Percentiles rank a stretch among this genome's conserved stretches.
phyloP scores from a whole-genome alignment of 2,329 filamentous ascomycete species.

The Ophiosphaerella herpotricha region DNA sequence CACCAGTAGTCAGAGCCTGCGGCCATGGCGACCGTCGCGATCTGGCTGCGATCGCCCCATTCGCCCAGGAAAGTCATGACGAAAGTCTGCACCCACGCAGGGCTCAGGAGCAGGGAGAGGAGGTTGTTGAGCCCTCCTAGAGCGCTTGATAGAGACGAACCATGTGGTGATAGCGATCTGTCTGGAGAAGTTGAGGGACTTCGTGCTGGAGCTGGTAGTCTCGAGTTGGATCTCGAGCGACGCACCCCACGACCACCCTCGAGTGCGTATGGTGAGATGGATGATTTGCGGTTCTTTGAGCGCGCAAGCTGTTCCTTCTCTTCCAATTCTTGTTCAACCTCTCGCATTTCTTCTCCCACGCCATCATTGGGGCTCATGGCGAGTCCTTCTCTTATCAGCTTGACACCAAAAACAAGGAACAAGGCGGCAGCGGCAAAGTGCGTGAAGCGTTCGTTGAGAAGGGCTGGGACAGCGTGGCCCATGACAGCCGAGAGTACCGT shows the following conservation, averaged over 20 bases:
- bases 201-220: constrained; percentile 78
- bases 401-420: constrained; percentile 87
- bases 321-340: constrained; percentile 91
- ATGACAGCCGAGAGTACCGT: constrained; percentile 91
- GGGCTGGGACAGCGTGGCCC: constrained; percentile 85
- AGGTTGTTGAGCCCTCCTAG: constrained; percentile 80
- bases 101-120: constrained; percentile 83
- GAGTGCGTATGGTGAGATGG: constrained; percentile 74
- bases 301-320: constrained; percentile 84
- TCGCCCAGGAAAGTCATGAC: constrained; percentile 98
- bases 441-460: constrained; percentile 89
- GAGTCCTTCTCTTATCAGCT: constrained; percentile 82
- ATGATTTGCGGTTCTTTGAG: constrained; percentile 63
- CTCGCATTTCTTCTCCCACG: constrained; percentile 95
- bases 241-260: constrained; percentile 75
- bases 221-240: constrained; percentile 73
- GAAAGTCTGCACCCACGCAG: constrained; percentile 98
- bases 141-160: constrained; percentile 60
- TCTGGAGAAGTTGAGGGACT: constrained; percentile 68
- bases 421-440: constrained; percentile 82
- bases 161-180: constrained; percentile 49
- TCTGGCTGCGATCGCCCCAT: constrained; percentile 97
- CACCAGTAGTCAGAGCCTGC: constrained; percentile 99
- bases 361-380: constrained; percentile 89
- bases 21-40: constrained; percentile 98